phyloP scores from a whole-genome alignment of 441 rosid species.

The Brassica balearica region DNA sequence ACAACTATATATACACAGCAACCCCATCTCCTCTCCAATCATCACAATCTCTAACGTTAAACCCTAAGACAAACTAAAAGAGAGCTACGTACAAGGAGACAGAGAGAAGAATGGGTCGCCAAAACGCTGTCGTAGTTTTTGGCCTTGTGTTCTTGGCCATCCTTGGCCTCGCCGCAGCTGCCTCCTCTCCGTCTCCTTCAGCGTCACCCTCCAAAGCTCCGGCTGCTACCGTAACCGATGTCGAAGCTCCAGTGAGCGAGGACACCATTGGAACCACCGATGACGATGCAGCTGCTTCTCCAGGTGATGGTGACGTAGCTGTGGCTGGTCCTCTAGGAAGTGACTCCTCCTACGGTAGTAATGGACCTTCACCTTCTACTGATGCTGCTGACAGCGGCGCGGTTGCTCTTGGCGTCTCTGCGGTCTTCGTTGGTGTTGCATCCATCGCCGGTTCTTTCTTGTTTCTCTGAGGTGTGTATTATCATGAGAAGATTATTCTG shows the following conservation, averaged over 20 bases:
- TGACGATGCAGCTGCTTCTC: slow-evolving; percentile 43
- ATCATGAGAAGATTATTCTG: slow-evolving; percentile 3
- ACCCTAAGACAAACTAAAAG: no score
- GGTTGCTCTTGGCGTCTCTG: slow-evolving; percentile 38
- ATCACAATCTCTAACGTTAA: slow-evolving; percentile 24
- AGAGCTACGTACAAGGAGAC: not conserved
- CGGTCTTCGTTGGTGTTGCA: slow-evolving; percentile 37
- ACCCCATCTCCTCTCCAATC: slow-evolving; percentile 16
- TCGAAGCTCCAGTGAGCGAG: slow-evolving; percentile 36
- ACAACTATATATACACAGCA: slow-evolving; percentile 28
- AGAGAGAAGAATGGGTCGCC: slow-evolving; percentile 54
- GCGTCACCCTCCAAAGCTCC: slow-evolving; percentile 42
- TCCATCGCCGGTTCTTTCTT: slow-evolving; percentile 49
- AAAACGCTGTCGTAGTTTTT: slow-evolving; percentile 46
- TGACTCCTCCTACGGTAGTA: slow-evolving; percentile 14
- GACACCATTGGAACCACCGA: slow-evolving; percentile 46
- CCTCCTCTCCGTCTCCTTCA: slow-evolving; percentile 41
- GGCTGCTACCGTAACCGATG: slow-evolving; percentile 25
- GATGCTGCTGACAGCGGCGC: slow-evolving; percentile 33
- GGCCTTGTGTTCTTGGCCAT: slow-evolving; percentile 52
- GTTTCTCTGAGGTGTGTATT: slow-evolving; percentile 38
- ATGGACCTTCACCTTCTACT: slow-evolving; percentile 30
- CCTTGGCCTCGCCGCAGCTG: slow-evolving; percentile 55
- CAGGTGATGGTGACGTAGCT: slow-evolving; percentile 43
- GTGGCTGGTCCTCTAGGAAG: slow-evolving; percentile 46